Evolutionary conservation across 2,329 filamentous ascomycete genomes (phyloP).

Genomic region (Aspergillus chevalieri): DNA sequence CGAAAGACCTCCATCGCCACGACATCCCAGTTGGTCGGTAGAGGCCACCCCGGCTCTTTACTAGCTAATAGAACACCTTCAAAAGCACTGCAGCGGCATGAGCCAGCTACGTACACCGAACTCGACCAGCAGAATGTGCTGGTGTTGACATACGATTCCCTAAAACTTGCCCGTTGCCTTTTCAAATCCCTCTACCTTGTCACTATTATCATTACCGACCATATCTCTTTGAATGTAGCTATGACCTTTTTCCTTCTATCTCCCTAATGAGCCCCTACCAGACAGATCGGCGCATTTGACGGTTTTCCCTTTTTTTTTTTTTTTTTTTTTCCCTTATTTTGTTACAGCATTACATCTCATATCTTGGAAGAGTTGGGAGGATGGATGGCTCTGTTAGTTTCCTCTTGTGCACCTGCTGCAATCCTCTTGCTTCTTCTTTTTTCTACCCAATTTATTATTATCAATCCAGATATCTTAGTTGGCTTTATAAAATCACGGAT

Average conservation of each 20-base stretch:
- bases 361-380: too few relatives aligned
- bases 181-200: neutral
- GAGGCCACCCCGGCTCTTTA: neutral
- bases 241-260: slow-evolving; percentile 12
- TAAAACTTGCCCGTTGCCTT: neutral
- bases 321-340: slow-evolving; percentile 5
- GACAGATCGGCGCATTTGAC: slow-evolving; percentile 12
- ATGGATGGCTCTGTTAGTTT: too few relatives aligned
- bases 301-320: slow-evolving; percentile 2
- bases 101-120: too few relatives aligned
- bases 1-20: slow-evolving; percentile 59
- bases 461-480: too few relatives aligned
- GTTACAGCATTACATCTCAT: neutral
- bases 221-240: slow-evolving; percentile 1
- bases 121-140: neutral
- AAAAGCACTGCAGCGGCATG: neutral
- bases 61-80: neutral
- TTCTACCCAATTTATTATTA: too few relatives aligned
- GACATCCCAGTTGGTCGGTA: slow-evolving; percentile 35
- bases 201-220: neutral
- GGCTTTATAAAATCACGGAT: too few relatives aligned
- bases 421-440: too few relatives aligned
- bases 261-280: slow-evolving; percentile 18
- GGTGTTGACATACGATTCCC: neutral
- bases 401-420: too few relatives aligned